A percentile compares a stretch with the other conserved stretches of the same genome.
Conservation (phyloP, 495 filamentous ascomycete genomes). For the Penicillium canariense region DNA sequence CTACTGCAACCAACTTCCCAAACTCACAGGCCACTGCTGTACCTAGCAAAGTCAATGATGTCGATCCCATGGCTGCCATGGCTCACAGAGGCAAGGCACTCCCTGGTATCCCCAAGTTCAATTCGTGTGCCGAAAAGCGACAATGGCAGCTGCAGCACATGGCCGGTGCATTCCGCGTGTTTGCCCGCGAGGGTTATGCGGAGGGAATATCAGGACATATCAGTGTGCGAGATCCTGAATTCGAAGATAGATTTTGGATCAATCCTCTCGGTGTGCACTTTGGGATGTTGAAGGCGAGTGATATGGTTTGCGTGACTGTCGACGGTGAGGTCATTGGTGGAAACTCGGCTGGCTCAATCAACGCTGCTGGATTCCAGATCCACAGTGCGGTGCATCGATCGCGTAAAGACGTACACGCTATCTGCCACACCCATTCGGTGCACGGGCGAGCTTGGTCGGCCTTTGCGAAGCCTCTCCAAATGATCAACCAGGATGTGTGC, state of each 20-base stretch:
- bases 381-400: slow-evolving; percentile 33
- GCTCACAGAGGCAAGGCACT: neutral
- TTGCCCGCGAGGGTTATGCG: slow-evolving; percentile 57
- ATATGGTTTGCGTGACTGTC: slow-evolving; percentile 31
- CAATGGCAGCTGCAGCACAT: slow-evolving; percentile 60
- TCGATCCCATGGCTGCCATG: neutral
- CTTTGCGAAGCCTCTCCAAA: slow-evolving; percentile 31
- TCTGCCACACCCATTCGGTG: slow-evolving; percentile 33
- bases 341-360: slow-evolving; percentile 36
- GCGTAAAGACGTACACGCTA: slow-evolving; percentile 32
- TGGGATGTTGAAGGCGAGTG: slow-evolving; percentile 31
- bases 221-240: slow-evolving; percentile 60
- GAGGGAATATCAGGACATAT: slow-evolving; percentile 67
- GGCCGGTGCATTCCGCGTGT: slow-evolving; percentile 58
- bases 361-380: slow-evolving; percentile 61
- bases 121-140: slow-evolving; percentile 50
- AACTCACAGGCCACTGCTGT: neutral
- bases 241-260: slow-evolving; percentile 34
- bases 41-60: neutral
- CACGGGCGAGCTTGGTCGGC: slow-evolving; percentile 26
- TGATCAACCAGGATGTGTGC: slow-evolving; percentile 48
- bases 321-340: slow-evolving; percentile 38
- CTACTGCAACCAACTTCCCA: neutral
- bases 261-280: slow-evolving; percentile 33
- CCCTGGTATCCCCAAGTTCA: neutral